Percentiles rank a stretch among this genome's conserved stretches.
phyloP scores from a whole-genome alignment of 768 basidiomycete species.

The Naematelia encephala region DNA sequence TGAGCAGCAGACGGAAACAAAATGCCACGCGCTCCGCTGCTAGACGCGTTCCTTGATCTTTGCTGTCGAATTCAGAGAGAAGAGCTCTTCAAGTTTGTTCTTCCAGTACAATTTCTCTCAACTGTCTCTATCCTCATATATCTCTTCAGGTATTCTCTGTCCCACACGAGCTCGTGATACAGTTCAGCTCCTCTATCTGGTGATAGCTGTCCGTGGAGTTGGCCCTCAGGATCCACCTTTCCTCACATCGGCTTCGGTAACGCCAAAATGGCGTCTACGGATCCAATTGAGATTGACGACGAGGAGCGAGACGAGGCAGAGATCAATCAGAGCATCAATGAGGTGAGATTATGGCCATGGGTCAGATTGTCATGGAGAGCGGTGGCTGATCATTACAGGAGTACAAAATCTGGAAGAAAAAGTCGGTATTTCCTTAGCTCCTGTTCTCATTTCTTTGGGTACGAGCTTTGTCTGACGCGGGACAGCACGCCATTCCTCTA shows the following conservation, averaged over 20 bases:
- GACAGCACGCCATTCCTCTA: conserved; percentile 92
- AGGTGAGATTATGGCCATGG: too few species aligned
- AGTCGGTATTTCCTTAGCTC: conserved; percentile 21
- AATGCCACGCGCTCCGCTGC: not conserved
- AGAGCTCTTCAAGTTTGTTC: too few species aligned
- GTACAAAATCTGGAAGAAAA: conserved; percentile 55
- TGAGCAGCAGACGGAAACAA: not conserved
- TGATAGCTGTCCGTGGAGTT: not conserved
- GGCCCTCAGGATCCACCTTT: not conserved
- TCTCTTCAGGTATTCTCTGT: too few species aligned
- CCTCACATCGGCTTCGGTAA: not conserved
- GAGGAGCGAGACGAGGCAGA: conserved; percentile 51
- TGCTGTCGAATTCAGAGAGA: too few species aligned
- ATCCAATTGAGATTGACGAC: conserved; percentile 65
- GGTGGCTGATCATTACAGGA: conserved; percentile 36
- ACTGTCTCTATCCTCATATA: not conserved
- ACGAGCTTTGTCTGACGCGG: not conserved
- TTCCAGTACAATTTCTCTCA: too few species aligned
- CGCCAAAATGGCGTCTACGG: conserved; percentile 57
- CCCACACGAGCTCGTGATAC: too few species aligned
- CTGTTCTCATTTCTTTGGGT: not conserved
- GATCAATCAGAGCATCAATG: conserved; percentile 52
- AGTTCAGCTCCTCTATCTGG: not conserved
- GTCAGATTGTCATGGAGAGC: not conserved
- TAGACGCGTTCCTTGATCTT: not conserved